Evolutionary conservation across 2,329 filamentous ascomycete species (phyloP).

Genomic region (Calonectria leucothoes): DNA sequence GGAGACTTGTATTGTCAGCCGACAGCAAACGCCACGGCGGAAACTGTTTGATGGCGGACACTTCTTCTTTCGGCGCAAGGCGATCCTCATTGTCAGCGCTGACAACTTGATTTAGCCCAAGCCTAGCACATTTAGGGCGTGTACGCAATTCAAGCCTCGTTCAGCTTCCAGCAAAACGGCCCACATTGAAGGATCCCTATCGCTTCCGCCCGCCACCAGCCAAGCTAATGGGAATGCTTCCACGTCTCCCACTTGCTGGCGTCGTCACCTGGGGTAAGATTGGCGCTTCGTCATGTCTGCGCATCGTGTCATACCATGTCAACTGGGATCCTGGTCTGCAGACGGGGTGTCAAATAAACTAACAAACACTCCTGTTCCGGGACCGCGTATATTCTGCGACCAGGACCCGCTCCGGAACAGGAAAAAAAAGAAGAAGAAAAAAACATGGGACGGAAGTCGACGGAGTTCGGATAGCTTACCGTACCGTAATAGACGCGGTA

Average conservation of each 20-base stretch:
- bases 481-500: constrained; percentile 17
- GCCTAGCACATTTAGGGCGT: constrained; percentile 10
- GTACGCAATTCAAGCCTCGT: constrained; percentile 22
- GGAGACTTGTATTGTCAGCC: constrained; percentile 5
- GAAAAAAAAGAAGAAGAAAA: neutral
- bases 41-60: neutral
- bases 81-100: constrained; percentile 14
- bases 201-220: constrained; percentile 20
- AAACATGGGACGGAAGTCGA: constrained; percentile 22
- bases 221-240: constrained; percentile 11
- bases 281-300: constrained; percentile 27
- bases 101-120: constrained; percentile 5
- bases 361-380: constrained; percentile 30
- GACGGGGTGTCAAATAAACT: constrained; percentile 21
- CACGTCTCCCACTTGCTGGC: constrained; percentile 23
- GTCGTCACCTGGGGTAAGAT: constrained; percentile 24
- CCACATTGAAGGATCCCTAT: constrained; percentile 28
- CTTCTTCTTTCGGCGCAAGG: neutral
- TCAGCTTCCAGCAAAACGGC: neutral
- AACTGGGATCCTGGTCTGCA: constrained; percentile 13
- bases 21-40: neutral
- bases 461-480: constrained; percentile 13
- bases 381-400: neutral
- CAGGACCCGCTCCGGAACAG: neutral
- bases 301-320: constrained; percentile 29